Conservation (phyloP, 805 yeast species). For the Wickerhamiella qilinensis region DNA sequence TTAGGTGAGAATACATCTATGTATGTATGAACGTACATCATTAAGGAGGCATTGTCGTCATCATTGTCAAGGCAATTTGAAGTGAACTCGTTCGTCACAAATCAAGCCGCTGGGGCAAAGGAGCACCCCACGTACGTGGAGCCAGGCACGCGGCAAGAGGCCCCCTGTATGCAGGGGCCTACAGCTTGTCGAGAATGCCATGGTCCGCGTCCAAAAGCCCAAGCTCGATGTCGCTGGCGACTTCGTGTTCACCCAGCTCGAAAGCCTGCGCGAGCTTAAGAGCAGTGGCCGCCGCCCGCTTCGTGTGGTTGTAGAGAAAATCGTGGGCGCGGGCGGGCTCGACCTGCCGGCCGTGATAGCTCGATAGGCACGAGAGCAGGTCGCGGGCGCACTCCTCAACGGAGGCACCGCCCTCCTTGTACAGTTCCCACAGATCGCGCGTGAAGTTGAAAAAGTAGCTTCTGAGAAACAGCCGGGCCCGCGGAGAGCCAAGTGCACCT, state of each 20-base stretch:
- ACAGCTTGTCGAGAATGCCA: background rate
- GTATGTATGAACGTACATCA: too few relatives aligned
- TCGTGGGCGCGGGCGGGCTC: background rate
- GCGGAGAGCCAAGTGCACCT: background rate
- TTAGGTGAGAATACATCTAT: too few relatives aligned
- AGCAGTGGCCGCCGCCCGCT: background rate
- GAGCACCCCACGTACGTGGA: too few relatives aligned
- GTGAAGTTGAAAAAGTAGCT: constrained; percentile 1
- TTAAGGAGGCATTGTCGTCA: too few relatives aligned
- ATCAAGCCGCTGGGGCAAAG: too few relatives aligned
- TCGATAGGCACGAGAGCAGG: background rate
- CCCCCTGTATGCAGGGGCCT: too few relatives aligned
- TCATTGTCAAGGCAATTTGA: too few relatives aligned
- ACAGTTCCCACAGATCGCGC: constrained; percentile 2
- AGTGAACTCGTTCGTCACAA: too few relatives aligned
- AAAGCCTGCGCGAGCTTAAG: constrained; percentile 1
- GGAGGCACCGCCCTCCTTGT: constrained; percentile 1
- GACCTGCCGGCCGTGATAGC: background rate
- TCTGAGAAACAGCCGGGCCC: background rate
- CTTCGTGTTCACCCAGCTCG: background rate
- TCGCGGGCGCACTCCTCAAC: constrained; percentile 1
- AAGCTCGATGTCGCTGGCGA: constrained; percentile 3
- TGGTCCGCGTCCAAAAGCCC: background rate
- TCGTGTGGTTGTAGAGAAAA: background rate
- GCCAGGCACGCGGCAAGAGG: too few relatives aligned